Conservation (phyloP, 495 filamentous ascomycete genomes). For the Aspergillus baeticus region DNA sequence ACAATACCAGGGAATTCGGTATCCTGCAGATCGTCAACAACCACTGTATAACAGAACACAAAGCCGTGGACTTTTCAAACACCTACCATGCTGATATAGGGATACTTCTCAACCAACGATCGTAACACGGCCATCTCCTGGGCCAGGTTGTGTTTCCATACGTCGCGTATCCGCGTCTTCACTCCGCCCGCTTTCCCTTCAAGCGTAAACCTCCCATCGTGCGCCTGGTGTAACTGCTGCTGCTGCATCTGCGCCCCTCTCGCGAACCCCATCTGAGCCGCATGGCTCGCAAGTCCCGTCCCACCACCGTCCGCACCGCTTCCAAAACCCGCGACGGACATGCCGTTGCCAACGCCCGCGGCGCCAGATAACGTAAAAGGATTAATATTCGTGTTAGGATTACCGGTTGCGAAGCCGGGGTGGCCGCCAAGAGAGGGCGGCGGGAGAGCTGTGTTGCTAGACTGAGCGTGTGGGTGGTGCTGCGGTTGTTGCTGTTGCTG, state of each 20-base stretch:
- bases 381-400: conserved; percentile 65
- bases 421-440: conserved; percentile 59
- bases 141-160: conserved; percentile 89
- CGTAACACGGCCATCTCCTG: conserved; percentile 83
- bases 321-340: conserved; percentile 57
- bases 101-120: conserved; percentile 80
- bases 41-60: background rate
- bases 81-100: conserved; percentile 94
- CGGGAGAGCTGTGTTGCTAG: conserved; percentile 55
- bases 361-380: conserved; percentile 61
- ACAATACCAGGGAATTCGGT: conserved; percentile 98
- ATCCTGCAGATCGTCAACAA: conserved; percentile 56
- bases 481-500: conserved; percentile 51
- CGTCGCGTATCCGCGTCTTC: conserved; percentile 83
- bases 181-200: conserved; percentile 45
- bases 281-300: conserved; percentile 84
- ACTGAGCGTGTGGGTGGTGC: conserved; percentile 52
- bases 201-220: conserved; percentile 45
- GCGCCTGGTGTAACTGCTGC: conserved; percentile 55
- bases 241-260: conserved; percentile 73
- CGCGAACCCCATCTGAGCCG: conserved; percentile 81
- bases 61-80: background rate
- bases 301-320: conserved; percentile 63
- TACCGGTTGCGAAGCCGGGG: conserved; percentile 55
- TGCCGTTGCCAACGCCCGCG: conserved; percentile 51